These are phyloP conservation scores for Candida oleophila DNA, from an alignment of 805 yeast species.

Conservation along the genomic window DNA sequence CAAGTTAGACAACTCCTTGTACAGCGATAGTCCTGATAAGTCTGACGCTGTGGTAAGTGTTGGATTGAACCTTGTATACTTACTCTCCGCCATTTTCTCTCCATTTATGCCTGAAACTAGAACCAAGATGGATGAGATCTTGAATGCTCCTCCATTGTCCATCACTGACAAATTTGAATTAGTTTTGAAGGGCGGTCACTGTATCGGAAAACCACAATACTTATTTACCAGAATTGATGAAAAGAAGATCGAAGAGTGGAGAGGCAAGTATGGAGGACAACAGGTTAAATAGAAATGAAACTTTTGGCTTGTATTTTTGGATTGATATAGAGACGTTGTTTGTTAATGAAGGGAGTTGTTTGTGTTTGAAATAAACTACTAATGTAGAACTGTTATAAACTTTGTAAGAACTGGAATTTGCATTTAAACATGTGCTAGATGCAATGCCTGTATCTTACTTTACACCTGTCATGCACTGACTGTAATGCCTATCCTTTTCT, in stretches of 20 bases:
- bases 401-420: too few species aligned
- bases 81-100: conserved; percentile 75
- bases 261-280: conserved; percentile 80
- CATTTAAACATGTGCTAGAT: too few species aligned
- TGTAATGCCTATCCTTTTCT: too few species aligned
- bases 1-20: conserved; percentile 86
- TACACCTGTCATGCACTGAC: too few species aligned
- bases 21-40: conserved; percentile 69
- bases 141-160: conserved; percentile 76
- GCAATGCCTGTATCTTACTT: too few species aligned
- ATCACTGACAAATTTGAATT: conserved; percentile 76
- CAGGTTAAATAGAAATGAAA: conserved; percentile 31
- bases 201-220: conserved; percentile 87
- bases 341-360: too few species aligned
- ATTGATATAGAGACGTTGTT: not conserved
- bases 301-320: not conserved
- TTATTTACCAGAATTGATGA: conserved; percentile 91
- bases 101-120: conserved; percentile 93
- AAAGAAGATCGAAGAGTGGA: conserved; percentile 83
- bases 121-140: conserved; percentile 65
- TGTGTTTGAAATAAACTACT: too few species aligned
- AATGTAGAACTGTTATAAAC: too few species aligned
- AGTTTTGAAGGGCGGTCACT: conserved; percentile 74
- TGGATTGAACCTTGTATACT: conserved; percentile 83
- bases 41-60: conserved; percentile 92